Conservation (phyloP, 805 yeast species). For the Metschnikowia aberdeeniae region DNA sequence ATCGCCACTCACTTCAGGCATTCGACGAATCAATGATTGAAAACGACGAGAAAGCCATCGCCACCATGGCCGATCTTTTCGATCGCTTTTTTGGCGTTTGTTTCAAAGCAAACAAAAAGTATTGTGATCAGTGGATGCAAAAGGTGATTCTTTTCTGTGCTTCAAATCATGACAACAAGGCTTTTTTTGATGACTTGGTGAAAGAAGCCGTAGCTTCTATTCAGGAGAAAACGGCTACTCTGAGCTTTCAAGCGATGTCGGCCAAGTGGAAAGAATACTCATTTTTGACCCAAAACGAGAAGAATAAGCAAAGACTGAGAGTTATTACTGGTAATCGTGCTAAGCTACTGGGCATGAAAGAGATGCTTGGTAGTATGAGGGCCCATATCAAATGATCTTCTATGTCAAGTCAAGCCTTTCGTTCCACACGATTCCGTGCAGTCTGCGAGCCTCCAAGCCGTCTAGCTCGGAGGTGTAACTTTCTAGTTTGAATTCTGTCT, state of each 20-base stretch:
- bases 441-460: slow-evolving; percentile 5
- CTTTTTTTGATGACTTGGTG: slow-evolving; percentile 5
- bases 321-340: too few species aligned
- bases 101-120: slow-evolving; percentile 10
- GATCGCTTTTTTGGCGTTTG: slow-evolving; percentile 15
- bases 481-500: slow-evolving; percentile 44
- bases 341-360: too few species aligned
- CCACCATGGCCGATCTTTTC: slow-evolving; percentile 9
- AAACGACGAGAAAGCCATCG: slow-evolving; percentile 5
- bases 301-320: neutral
- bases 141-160: slow-evolving; percentile 7
- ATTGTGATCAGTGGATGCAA: slow-evolving; percentile 13
- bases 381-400: neutral
- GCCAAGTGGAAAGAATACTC: neutral
- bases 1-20: slow-evolving; percentile 7
- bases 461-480: slow-evolving; percentile 7
- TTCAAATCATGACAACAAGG: neutral
- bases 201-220: slow-evolving; percentile 8
- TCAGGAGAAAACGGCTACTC: neutral
- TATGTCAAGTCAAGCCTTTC: slow-evolving; percentile 5
- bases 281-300: neutral
- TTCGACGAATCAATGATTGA: slow-evolving; percentile 4
- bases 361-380: too few species aligned
- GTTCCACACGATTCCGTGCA: slow-evolving; percentile 17
- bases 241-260: slow-evolving; percentile 3